These are phyloP conservation scores for Eutrema salsugineum DNA, from an alignment of 441 rosid species.

Conservation along the genomic window DNA sequence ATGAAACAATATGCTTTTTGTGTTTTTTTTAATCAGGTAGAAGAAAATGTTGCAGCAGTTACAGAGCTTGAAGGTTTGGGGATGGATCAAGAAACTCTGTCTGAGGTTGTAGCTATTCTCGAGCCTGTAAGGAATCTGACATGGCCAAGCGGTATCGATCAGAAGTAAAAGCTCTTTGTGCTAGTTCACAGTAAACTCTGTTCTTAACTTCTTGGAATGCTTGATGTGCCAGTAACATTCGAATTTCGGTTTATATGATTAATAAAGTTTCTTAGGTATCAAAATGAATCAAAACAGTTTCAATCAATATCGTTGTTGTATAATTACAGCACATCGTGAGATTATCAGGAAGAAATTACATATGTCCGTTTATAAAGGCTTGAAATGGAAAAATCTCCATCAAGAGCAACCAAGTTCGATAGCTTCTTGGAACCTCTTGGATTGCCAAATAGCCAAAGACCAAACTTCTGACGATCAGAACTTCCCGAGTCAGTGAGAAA, in stretches of 20 bases:
- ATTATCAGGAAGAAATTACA: not conserved
- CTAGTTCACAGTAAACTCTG: not conserved
- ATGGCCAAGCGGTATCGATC: slow-evolving; percentile 84
- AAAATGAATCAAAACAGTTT: not conserved
- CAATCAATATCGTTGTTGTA: not conserved
- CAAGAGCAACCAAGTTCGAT: no score
- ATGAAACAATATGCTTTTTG: not conserved
- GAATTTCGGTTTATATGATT: not conserved
- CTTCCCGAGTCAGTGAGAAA: no score
- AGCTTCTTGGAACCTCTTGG: no score
- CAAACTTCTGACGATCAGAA: not conserved
- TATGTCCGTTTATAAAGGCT: not conserved
- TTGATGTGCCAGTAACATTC: not conserved
- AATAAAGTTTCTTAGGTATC: not conserved
- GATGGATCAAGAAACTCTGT: slow-evolving; percentile 53
- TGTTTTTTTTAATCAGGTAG: slow-evolving; percentile 43
- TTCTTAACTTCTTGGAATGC: slow-evolving; percentile 6
- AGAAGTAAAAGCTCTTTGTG: slow-evolving; percentile 25
- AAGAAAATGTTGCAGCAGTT: slow-evolving; percentile 70
- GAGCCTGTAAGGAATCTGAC: slow-evolving; percentile 81
- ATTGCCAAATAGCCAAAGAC: no score
- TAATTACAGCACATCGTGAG: slow-evolving; percentile 1
- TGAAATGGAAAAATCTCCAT: no score
- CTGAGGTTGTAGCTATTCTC: slow-evolving; percentile 68
- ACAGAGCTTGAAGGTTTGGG: slow-evolving; percentile 50